Evolutionary conservation across 805 yeast genomes (phyloP).

Genomic region (Brettanomyces bruxellensis): DNA sequence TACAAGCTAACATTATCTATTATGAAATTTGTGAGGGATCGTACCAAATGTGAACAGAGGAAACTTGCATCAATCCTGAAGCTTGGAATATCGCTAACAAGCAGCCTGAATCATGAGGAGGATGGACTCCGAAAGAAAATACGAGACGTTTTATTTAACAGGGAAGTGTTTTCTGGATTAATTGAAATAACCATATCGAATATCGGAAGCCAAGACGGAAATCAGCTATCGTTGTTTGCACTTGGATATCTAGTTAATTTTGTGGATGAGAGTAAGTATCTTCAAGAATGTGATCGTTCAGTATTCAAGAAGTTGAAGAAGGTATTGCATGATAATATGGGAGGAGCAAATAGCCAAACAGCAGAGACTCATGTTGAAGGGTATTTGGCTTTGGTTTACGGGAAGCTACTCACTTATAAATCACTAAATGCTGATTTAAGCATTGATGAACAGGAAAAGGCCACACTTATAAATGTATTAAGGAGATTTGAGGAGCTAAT

Average conservation of each 20-base stretch:
- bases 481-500: too few relatives aligned
- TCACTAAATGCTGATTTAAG: too few relatives aligned
- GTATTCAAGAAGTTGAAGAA: too few relatives aligned
- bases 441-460: too few relatives aligned
- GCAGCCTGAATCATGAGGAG: neutral
- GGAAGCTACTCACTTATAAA: too few relatives aligned
- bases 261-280: neutral
- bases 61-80: neutral
- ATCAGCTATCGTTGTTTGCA: neutral
- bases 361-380: too few relatives aligned
- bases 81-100: neutral
- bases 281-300: neutral
- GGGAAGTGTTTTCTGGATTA: neutral
- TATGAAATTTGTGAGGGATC: too few relatives aligned
- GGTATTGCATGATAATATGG: neutral
- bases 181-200: neutral
- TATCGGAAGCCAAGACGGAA: neutral
- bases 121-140: neutral
- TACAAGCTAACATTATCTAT: too few relatives aligned
- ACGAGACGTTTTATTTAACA: neutral
- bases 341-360: too few relatives aligned
- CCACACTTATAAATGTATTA: too few relatives aligned
- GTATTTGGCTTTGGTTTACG: too few relatives aligned
- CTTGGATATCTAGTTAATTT: slow-evolving; percentile 1
- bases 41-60: too few relatives aligned